Evolutionary conservation across 1,284 basidiomycete species (phyloP).

Genomic region (Heterobasidion occidentale): DNA sequence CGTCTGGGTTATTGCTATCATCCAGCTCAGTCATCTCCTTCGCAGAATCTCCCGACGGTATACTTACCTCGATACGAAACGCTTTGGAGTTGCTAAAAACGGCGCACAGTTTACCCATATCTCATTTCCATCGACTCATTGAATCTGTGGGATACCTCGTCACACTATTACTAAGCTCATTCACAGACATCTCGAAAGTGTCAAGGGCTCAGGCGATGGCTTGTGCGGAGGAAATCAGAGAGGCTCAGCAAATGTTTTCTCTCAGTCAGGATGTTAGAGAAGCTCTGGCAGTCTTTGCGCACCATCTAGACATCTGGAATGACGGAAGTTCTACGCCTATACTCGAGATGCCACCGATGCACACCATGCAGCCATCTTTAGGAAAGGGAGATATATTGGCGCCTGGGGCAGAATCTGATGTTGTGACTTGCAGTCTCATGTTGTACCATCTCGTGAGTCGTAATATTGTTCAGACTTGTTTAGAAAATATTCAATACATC

Average conservation of each 20-base stretch:
- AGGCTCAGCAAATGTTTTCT: slow-evolving; percentile 43
- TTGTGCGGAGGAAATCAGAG: slow-evolving; percentile 44
- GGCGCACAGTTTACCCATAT: slow-evolving; percentile 47
- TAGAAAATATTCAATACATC: background rate
- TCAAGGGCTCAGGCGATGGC: slow-evolving; percentile 50
- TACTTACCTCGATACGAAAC: slow-evolving; percentile 52
- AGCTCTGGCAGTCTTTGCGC: slow-evolving; percentile 48
- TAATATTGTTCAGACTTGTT: background rate
- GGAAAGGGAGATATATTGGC: slow-evolving; percentile 50
- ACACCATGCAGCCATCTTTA: slow-evolving; percentile 47
- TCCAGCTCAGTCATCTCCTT: slow-evolving; percentile 44
- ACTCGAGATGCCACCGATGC: slow-evolving; percentile 60
- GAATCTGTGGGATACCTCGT: slow-evolving; percentile 56
- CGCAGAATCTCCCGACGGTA: slow-evolving; percentile 34
- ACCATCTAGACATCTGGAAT: slow-evolving; percentile 50
- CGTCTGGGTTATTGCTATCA: slow-evolving; percentile 40
- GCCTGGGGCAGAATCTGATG: slow-evolving; percentile 53
- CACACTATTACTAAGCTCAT: slow-evolving; percentile 47
- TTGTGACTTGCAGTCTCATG: slow-evolving; percentile 52
- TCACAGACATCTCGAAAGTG: slow-evolving; percentile 51
- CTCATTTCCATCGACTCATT: slow-evolving; percentile 53
- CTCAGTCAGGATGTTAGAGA: slow-evolving; percentile 43
- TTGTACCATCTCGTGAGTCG: slow-evolving; percentile 48
- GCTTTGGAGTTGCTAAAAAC: slow-evolving; percentile 50
- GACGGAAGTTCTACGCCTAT: slow-evolving; percentile 63